Base-by-base conservation (phyloP, 495 filamentous ascomycete species). In the Penicillium silybi region DNA sequence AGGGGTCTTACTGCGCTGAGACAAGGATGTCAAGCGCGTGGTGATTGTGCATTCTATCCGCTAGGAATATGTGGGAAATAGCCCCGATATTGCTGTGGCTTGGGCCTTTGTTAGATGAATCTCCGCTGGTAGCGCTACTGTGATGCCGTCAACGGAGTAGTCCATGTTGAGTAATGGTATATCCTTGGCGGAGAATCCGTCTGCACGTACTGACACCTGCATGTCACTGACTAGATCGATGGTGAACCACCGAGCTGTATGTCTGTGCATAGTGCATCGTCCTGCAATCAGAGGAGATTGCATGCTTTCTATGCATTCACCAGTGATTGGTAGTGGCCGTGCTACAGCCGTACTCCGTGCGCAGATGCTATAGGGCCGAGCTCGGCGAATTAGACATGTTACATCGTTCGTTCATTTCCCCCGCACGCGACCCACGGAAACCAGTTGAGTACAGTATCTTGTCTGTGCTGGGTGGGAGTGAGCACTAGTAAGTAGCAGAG, bases 321-420 rank as follows among this genome's bases (percentile, higher is more conserved):
- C 27, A 10, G 19, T 37, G 32, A 35, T 32, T 32, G n/a, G n/a
- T 23, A 23, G 22, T 23, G 22, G 2, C 11, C 8, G 29, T 32
- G 29, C 26, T 1, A 32, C 9, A 3, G 38, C 4, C 18, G 18
- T 41, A 19, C 38, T 38, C 46, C 46, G 46, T 18, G 22, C 46
- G 22, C 32, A 39, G 35, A 48, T 16, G 34, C 19, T 29, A 16
- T 35, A 6, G 29, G 26, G 26, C 26, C 26, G 26, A 9, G 45
- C 35, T 6, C 11, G 20, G 22, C 35, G 35, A 26, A 40, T 16
- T 20, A 38, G 1, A 48, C 20, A 40, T 48, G 46, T 48, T 48
- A 48, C 46, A 48, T 50, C 47, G 37, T 25, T 42, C 23, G 16
- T 41, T 26, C 19, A 25, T 44, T 25, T 26, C n/a, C 41, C 22